Base-by-base conservation (phyloP, 148 eudicot species). In the Cornus kousa region DNA sequence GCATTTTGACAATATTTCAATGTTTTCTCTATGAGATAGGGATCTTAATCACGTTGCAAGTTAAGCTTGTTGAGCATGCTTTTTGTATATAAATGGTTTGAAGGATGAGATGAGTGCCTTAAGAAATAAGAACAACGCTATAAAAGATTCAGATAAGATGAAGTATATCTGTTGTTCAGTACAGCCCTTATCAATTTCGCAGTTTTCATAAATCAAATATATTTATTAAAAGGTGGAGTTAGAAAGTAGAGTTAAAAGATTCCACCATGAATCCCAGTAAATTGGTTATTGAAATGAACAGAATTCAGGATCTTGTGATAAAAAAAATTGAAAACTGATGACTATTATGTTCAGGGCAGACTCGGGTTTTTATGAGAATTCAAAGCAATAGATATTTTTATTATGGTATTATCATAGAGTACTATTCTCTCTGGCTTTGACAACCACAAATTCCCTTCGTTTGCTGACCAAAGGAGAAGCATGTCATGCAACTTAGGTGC, bases 91-190 rank as follows among this genome's bases (percentile, higher is more conserved):
- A 46, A 46, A 35, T 33, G 57, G 46, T n/a, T 40, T 22, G 32
- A 46, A 1, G 5, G 12, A 71, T 10, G 59, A 75, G 50, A 20
- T 67, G 23, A 60, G 71, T 39, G 46, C 71, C 13, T 17, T 7
- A 67, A 67, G 28, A 31, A 67, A 68, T 28, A 24, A 67, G 65
- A 76, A 76, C 48, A 46, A 20, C 46, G 33, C 53, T 62, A 39
- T 74, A 37, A 14, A 8, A 57, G 19, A 33, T 74, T 57, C 59
- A 5, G 68, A 10, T 40, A 22, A 37, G 9, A 17, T 17, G 2
- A 59, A 35, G 37, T 20, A 40, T 32, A 74, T 59, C 33, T 73
- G 39, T 53, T 43, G 19, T 20, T 57, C 12, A 17, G 31, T 73
- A 33, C 5, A 0, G 40, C 76, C 9, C 22, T 33, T 11, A 33